Evolutionary conservation across 2,329 filamentous ascomycete genomes (phyloP).

Genomic region (Nakataea oryzae): DNA sequence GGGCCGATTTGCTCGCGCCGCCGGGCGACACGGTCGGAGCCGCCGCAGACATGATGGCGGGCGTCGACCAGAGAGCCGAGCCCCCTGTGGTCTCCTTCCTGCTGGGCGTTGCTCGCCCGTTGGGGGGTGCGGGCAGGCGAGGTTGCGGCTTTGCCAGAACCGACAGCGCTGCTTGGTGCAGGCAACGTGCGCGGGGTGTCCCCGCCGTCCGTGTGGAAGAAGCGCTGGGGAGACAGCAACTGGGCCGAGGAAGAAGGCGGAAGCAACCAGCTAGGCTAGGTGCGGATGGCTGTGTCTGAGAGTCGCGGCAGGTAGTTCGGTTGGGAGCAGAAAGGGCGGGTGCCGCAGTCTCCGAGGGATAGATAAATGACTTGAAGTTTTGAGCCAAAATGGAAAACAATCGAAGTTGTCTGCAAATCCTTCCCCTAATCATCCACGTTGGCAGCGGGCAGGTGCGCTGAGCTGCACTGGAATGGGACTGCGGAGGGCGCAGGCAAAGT

Average conservation of each 20-base stretch:
- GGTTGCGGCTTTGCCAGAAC: background rate
- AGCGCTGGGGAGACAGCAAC: background rate
- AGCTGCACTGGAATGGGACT: background rate
- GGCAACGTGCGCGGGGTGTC: background rate
- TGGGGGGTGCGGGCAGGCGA: background rate
- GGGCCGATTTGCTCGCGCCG: conserved; percentile 23
- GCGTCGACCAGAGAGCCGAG: background rate
- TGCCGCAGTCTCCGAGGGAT: background rate
- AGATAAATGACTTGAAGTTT: background rate
- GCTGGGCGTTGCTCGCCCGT: background rate
- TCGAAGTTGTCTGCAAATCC: background rate
- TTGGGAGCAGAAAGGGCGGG: background rate
- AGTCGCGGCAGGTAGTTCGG: background rate
- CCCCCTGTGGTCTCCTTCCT: too few relatives aligned
- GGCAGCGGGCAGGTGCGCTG: background rate
- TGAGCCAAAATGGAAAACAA: background rate
- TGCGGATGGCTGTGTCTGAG: background rate
- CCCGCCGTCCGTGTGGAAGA: background rate
- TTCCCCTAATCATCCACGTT: background rate
- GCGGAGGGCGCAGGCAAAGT: background rate
- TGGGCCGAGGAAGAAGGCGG: background rate
- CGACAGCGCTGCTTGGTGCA: too few relatives aligned
- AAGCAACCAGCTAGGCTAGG: too few relatives aligned
- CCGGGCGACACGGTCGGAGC: conserved; percentile 2
- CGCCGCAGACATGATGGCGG: conserved; percentile 3